Evolutionary conservation across 2,329 filamentous ascomycete genomes (phyloP).

Genomic region (Epichloe uncinata): DNA sequence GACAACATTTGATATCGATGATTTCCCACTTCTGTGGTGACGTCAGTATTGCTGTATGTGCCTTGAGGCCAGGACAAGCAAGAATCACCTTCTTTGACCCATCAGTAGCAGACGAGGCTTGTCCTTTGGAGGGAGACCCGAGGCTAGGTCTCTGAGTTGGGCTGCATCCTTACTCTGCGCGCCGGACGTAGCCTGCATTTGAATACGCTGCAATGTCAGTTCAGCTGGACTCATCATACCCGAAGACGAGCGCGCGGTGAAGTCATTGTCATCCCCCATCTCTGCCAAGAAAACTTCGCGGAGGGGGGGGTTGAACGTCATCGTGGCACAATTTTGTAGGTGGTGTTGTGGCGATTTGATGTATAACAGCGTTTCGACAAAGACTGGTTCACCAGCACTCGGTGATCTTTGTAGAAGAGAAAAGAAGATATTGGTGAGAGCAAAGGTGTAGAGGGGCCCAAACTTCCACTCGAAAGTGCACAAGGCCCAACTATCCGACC

Average conservation of each 20-base stretch:
- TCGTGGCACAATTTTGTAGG: constrained; percentile 5
- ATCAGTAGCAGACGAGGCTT: constrained; percentile 85
- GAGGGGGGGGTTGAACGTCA: constrained; percentile 23
- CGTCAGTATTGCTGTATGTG: not conserved
- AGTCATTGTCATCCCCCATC: constrained; percentile 13
- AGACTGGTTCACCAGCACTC: not conserved
- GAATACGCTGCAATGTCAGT: constrained; percentile 50
- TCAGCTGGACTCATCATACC: constrained; percentile 40
- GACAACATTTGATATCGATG: constrained; percentile 96
- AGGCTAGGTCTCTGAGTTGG: constrained; percentile 30
- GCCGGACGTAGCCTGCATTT: constrained; percentile 45
- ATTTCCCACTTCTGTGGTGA: constrained; percentile 73
- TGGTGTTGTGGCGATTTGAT: not conserved
- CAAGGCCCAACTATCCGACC: not conserved
- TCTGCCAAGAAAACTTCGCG: constrained; percentile 12
- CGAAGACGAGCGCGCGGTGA: constrained; percentile 15
- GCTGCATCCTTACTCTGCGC: constrained; percentile 35
- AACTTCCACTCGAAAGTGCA: not conserved
- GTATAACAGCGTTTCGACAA: not conserved
- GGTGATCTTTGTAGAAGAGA: not conserved
- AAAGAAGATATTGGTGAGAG: not conserved
- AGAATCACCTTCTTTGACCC: constrained; percentile 75
- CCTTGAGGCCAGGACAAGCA: not conserved
- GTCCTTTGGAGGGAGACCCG: constrained; percentile 39
- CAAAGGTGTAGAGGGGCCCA: not conserved